A percentile compares a stretch with the other conserved stretches of the same genome.
Conservation (phyloP, 257 asterid genomes). For the Fraxinus excelsior region DNA sequence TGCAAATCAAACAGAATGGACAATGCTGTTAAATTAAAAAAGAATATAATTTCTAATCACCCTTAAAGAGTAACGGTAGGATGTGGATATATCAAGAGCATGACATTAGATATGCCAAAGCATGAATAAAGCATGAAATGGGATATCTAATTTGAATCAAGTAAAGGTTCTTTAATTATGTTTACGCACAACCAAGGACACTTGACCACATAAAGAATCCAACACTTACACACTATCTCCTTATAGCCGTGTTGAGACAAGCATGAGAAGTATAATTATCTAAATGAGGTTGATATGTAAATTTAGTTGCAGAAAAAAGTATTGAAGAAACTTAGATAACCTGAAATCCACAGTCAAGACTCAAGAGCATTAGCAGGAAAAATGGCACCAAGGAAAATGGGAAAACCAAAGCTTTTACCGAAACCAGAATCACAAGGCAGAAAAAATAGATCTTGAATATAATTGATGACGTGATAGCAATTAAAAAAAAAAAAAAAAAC, state of each 20-base stretch:
- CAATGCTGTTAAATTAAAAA: background rate
- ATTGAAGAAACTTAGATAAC: background rate
- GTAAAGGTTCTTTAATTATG: background rate
- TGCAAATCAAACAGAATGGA: slow-evolving; percentile 17
- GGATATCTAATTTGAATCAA: background rate
- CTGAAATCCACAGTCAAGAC: background rate
- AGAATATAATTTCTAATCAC: background rate
- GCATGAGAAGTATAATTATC: background rate
- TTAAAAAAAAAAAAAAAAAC: background rate
- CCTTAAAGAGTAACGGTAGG: background rate
- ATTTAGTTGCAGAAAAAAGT: background rate
- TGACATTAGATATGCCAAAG: background rate
- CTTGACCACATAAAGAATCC: background rate
- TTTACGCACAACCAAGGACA: background rate
- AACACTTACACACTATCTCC: background rate
- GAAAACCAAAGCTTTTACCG: background rate
- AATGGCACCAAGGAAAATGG: background rate
- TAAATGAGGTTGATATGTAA: background rate
- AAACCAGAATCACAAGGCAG: background rate
- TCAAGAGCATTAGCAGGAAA: background rate
- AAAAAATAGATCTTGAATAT: background rate
- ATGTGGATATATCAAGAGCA: background rate
- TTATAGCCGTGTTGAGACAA: background rate
- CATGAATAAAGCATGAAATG: background rate
- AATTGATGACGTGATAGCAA: background rate